Conservation (phyloP, 495 filamentous ascomycete genomes). For the Filosporella fistucella region DNA sequence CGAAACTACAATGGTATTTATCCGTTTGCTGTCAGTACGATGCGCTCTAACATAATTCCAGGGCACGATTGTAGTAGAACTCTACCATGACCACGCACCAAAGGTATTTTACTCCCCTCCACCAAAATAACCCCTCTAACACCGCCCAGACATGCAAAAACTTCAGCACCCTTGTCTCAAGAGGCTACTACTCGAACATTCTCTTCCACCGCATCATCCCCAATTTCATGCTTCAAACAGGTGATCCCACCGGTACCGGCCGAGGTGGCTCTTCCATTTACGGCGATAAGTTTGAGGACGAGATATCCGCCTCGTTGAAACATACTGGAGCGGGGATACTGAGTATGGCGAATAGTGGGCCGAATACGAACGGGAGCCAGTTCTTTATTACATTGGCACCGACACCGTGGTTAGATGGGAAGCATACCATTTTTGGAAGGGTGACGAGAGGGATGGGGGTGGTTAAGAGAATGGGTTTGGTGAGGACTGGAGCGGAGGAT, state of each 20-base stretch:
- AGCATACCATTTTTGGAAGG: slow-evolving; percentile 95
- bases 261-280: slow-evolving; percentile 88
- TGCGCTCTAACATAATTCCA: slow-evolving; percentile 22
- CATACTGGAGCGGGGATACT: slow-evolving; percentile 93
- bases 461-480: slow-evolving; percentile 85
- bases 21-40: background rate
- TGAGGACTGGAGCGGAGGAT: slow-evolving; percentile 80
- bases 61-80: slow-evolving; percentile 84
- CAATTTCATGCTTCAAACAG: slow-evolving; percentile 95
- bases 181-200: slow-evolving; percentile 82
- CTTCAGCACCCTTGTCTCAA: slow-evolving; percentile 70
- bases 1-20: slow-evolving; percentile 75
- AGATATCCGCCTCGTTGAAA: slow-evolving; percentile 68
- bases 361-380: slow-evolving; percentile 87
- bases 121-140: no score
- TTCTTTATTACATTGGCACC: slow-evolving; percentile 93
- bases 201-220: slow-evolving; percentile 94
- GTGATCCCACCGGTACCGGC: slow-evolving; percentile 94
- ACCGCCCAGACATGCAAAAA: slow-evolving; percentile 91
- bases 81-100: slow-evolving; percentile 78
- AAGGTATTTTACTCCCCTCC: no score
- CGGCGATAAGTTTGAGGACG: slow-evolving; percentile 93
- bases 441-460: slow-evolving; percentile 81
- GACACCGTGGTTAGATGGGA: slow-evolving; percentile 94
- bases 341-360: slow-evolving; percentile 94